Evolutionary conservation across 2,329 filamentous ascomycete genomes (phyloP), one percentile per base, ranked within the genome.

Genomic region (Annulohypoxylon truncatum): DNA sequence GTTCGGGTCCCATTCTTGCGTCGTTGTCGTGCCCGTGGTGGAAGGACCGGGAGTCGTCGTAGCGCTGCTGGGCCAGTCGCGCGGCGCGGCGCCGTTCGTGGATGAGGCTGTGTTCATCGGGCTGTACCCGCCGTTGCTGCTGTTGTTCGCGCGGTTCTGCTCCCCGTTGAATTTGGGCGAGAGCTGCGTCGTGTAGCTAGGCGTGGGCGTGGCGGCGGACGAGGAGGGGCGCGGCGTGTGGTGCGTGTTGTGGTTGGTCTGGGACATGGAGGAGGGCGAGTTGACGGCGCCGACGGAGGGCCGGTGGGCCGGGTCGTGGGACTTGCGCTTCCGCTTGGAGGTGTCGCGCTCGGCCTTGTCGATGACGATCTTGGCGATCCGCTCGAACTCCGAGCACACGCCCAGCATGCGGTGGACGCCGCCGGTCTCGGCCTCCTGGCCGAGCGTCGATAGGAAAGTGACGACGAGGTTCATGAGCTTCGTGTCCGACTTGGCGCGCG

Each of bases 331-430:
- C 61, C 92, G 88, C 4, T 88, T 90, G 24, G 90, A 86, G 33
- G 92, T 88, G 54, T 98, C 95, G 74, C 91, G 93, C 76, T 98
- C 95, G 0, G 93, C 88, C 77, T 94, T 97, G 64, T 98, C 95
- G 47, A 98, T 89, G 7, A 97, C 93, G 2, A 94, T 89, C 75
- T 91, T 93, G 33, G 94, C 94, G 69, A 99, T 97, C 63, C 96
- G 89, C 78, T 97, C 94, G 73, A 99, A 99, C 75, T 99, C 96
- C n/a, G 92, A 89, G 78, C 95, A 98, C 0, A 98, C 91, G 22
- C 90, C 91, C 15, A 97, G 87, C 93, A 98, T 98, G 52, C 96
- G 92, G 76, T 93, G 93, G 4, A 98, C 93, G 73, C 93, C 94
- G 42, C 94, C 92, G 62, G 94, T 96, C 61, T 94, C 92, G 69